phyloP scores from a whole-genome alignment of 2,329 filamentous ascomycete species.

The Ceratocystis alfenasii region DNA sequence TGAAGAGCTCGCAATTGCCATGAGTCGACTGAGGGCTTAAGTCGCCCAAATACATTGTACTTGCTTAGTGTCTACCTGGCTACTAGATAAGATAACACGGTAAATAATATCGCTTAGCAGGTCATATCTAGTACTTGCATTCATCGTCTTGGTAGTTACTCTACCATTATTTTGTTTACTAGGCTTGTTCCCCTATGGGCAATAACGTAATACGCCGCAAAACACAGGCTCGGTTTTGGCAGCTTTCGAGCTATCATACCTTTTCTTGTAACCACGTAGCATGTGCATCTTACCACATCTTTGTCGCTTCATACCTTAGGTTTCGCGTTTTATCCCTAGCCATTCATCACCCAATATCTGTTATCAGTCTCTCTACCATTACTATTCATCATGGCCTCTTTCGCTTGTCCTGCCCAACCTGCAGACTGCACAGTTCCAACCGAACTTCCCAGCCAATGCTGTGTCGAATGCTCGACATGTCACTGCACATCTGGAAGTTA shows the following conservation, averaged over 20 bases:
- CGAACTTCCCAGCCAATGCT: not conserved
- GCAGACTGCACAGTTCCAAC: not conserved
- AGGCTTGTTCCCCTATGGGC: not conserved
- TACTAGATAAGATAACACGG: not conserved
- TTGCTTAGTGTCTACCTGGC: not conserved
- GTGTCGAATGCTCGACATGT: not conserved
- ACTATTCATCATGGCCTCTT: not conserved
- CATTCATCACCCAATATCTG: not conserved
- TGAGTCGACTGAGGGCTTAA: not conserved
- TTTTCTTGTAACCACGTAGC: not conserved
- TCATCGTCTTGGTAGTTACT: not conserved
- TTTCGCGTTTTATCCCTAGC: not conserved
- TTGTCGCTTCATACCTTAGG: not conserved
- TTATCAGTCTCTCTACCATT: not conserved
- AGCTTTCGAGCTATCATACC: not conserved
- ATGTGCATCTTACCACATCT: not conserved
- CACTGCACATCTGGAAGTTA: not conserved
- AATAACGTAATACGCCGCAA: not conserved
- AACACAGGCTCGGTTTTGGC: too few species aligned
- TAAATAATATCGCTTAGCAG: too few species aligned
- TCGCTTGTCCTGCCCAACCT: not conserved
- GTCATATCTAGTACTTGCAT: not conserved
- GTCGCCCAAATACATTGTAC: not conserved
- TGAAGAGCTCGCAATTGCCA: not conserved
- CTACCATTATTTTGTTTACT: not conserved